phyloP scores from a whole-genome alignment of 257 asterid species.

The Nicotiana knightiana region DNA sequence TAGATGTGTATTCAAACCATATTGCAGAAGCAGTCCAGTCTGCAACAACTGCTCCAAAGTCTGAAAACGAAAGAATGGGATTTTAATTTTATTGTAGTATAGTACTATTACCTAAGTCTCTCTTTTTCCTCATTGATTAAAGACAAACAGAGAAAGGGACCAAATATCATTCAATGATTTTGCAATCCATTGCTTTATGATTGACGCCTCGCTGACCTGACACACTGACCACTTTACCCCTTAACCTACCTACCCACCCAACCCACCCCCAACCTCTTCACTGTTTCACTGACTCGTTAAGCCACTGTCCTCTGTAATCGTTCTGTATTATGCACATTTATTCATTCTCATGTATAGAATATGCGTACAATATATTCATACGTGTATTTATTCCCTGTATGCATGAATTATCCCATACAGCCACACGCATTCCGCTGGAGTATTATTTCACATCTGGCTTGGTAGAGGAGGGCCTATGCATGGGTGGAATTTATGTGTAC shows the following conservation, averaged over 20 bases:
- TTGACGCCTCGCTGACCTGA: conserved; percentile 40
- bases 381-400: not conserved
- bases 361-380: not conserved
- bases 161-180: conserved; percentile 45
- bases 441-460: conserved; percentile 14
- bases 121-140: not conserved
- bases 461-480: not conserved
- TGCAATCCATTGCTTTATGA: conserved; percentile 48
- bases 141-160: conserved; percentile 15
- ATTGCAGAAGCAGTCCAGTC: conserved; percentile 10
- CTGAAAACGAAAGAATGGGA: conserved; percentile 16
- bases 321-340: conserved; percentile 9
- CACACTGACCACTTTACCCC: conserved; percentile 26
- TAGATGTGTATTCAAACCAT: not conserved
- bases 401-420: not conserved
- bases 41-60: not conserved
- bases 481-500: too few relatives aligned
- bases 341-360: not conserved
- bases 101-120: not conserved
- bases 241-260: not conserved
- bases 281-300: conserved; percentile 19
- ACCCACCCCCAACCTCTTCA: not conserved
- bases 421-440: not conserved
- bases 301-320: not conserved
- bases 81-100: not conserved